These are phyloP conservation scores for Zhuliangozyma blackwelliae DNA, from an alignment of 1,139 yeast species.

Conservation along the genomic window DNA sequence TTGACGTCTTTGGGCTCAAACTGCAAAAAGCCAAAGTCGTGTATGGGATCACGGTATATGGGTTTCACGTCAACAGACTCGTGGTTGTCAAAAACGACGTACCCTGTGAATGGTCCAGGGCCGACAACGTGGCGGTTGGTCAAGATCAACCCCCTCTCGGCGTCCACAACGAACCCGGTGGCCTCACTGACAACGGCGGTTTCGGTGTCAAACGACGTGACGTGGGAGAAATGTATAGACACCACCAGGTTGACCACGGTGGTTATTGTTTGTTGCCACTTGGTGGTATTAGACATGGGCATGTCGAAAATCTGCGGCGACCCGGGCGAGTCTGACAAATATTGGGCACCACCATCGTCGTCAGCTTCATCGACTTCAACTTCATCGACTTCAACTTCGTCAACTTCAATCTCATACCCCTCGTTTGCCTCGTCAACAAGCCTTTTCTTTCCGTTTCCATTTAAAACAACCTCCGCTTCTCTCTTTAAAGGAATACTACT, in stretches of 20 bases:
- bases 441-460: conserved; percentile 10
- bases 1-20: conserved; percentile 70
- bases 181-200: conserved; percentile 81
- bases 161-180: conserved; percentile 92
- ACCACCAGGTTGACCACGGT: conserved; percentile 83
- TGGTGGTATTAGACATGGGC: conserved; percentile 13
- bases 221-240: conserved; percentile 83
- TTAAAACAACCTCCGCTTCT: conserved; percentile 11
- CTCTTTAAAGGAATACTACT: conserved; percentile 13
- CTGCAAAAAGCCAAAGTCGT: conserved; percentile 77
- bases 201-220: conserved; percentile 85
- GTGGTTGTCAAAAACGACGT: conserved; percentile 89
- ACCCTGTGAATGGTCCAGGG: conserved; percentile 89
- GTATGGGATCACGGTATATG: conserved; percentile 79
- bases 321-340: conserved; percentile 2
- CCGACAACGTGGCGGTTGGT: conserved; percentile 95
- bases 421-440: neutral
- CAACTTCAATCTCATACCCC: neutral
- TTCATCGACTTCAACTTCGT: conserved; percentile 2
- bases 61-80: conserved; percentile 90
- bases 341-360: conserved; percentile 15
- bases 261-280: conserved; percentile 81
- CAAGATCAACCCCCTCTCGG: conserved; percentile 72
- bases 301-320: conserved; percentile 12
- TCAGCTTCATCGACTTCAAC: conserved; percentile 1